A percentile compares a stretch with the other conserved stretches of the same genome.
Conservation (phyloP, 2,329 filamentous ascomycete species). For the Dothiorella sarmentorum region DNA sequence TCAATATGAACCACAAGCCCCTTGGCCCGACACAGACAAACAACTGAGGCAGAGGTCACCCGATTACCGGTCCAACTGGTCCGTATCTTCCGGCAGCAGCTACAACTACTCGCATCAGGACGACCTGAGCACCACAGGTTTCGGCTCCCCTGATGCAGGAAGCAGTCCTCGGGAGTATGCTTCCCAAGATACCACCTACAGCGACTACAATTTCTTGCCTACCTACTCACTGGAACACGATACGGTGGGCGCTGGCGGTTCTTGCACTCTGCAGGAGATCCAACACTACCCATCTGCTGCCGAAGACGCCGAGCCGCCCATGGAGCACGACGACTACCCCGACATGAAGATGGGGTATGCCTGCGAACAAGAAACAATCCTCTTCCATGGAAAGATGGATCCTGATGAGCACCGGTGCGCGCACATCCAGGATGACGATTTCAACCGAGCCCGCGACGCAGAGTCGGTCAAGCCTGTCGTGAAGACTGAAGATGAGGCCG, state of each 20-base stretch:
- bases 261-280: conserved; percentile 30
- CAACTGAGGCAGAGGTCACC: conserved; percentile 27
- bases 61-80: conserved; percentile 26
- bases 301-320: conserved; percentile 25
- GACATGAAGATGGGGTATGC: conserved; percentile 27
- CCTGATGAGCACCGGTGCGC: not conserved
- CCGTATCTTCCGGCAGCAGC: conserved; percentile 31
- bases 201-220: conserved; percentile 6
- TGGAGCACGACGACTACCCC: conserved; percentile 27
- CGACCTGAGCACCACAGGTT: conserved; percentile 29
- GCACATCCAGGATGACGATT: conserved; percentile 4
- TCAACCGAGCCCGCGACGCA: conserved; percentile 27
- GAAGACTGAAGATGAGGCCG: conserved; percentile 27
- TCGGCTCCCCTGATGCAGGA: not conserved
- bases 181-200: not conserved
- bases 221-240: conserved; percentile 1
- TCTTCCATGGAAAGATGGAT: conserved; percentile 5
- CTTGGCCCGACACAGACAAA: conserved; percentile 25
- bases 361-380: conserved; percentile 23
- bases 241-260: conserved; percentile 19
- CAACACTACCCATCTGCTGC: conserved; percentile 29
- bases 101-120: conserved; percentile 27
- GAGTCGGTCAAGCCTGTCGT: conserved; percentile 36
- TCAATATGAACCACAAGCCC: conserved; percentile 23
- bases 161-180: conserved; percentile 2